phyloP scores from a whole-genome alignment of 305 asterid genomes.

The Andrographis paniculata region DNA sequence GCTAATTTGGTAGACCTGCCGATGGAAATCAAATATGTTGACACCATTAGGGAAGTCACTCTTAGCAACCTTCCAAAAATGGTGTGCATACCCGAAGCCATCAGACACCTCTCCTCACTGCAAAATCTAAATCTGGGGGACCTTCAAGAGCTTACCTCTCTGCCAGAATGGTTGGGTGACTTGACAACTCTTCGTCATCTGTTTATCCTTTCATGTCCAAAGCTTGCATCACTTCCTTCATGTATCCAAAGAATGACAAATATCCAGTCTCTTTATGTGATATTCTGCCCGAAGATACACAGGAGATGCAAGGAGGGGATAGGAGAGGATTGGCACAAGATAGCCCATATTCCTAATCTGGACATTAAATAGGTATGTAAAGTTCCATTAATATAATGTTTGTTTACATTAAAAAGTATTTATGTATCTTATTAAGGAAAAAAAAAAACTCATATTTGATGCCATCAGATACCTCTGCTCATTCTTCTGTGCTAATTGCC shows the following conservation, averaged over 20 bases:
- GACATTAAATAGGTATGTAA: too few relatives aligned
- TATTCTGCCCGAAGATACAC: constrained; percentile 4
- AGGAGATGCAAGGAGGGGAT: constrained; percentile 12
- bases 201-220: neutral
- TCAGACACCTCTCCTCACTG: constrained; percentile 9
- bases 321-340: constrained; percentile 17
- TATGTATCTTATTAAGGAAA: too few relatives aligned
- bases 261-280: neutral
- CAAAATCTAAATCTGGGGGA: rapidly evolving
- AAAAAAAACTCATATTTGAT: too few relatives aligned
- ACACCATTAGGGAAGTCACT: neutral
- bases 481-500: too few relatives aligned
- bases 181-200: neutral
- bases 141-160: constrained; percentile 8
- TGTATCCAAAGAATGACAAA: neutral
- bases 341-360: constrained; percentile 22
- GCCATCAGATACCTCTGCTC: too few relatives aligned
- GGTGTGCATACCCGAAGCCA: constrained; percentile 5
- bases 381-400: too few relatives aligned
- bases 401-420: neutral
- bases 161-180: constrained; percentile 12
- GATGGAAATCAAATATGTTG: neutral
- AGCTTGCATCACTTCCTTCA: constrained; percentile 15
- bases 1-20: constrained; percentile 2
- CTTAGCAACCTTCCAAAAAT: neutral